Percentiles rank a stretch among this genome's conserved stretches.
Evolutionary conservation across 1,284 basidiomycete species (phyloP).

Genomic region (Leccinum insolens): DNA sequence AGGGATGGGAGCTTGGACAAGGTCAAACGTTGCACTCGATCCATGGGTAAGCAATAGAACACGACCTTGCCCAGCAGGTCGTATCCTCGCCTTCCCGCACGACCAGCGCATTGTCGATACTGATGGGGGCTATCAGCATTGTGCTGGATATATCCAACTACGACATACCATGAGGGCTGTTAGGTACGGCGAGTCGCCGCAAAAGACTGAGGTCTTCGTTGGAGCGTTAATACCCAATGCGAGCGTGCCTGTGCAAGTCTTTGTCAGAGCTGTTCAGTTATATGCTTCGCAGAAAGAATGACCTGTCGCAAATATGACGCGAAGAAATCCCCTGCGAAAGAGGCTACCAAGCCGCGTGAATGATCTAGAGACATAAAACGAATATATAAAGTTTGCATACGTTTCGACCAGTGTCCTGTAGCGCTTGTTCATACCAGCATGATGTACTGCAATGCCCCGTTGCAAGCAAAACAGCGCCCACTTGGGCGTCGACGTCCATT

Average conservation of each 20-base stretch:
- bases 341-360: slow-evolving; percentile 39
- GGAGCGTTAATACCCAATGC: slow-evolving; percentile 78
- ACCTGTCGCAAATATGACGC: slow-evolving; percentile 69
- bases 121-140: slow-evolving; percentile 24
- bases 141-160: not conserved
- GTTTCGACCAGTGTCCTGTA: slow-evolving; percentile 66
- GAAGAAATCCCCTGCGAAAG: slow-evolving; percentile 61
- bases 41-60: slow-evolving; percentile 67
- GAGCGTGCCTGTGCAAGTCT: slow-evolving; percentile 50
- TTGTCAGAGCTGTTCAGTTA: slow-evolving; percentile 1
- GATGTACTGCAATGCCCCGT: slow-evolving; percentile 70
- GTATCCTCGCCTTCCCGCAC: slow-evolving; percentile 70
- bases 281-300: slow-evolving; percentile 6
- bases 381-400: slow-evolving; percentile 31
- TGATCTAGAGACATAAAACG: not conserved
- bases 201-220: slow-evolving; percentile 66
- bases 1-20: slow-evolving; percentile 66
- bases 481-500: slow-evolving; percentile 37
- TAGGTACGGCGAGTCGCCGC: slow-evolving; percentile 66
- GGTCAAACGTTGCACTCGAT: slow-evolving; percentile 62
- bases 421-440: slow-evolving; percentile 66
- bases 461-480: slow-evolving; percentile 53
- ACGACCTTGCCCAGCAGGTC: slow-evolving; percentile 72
- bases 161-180: slow-evolving; percentile 61
- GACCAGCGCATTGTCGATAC: slow-evolving; percentile 74